These are phyloP conservation scores for Penicillium alfredii DNA, from an alignment of 495 filamentous ascomycete species.

Conservation along the genomic window DNA sequence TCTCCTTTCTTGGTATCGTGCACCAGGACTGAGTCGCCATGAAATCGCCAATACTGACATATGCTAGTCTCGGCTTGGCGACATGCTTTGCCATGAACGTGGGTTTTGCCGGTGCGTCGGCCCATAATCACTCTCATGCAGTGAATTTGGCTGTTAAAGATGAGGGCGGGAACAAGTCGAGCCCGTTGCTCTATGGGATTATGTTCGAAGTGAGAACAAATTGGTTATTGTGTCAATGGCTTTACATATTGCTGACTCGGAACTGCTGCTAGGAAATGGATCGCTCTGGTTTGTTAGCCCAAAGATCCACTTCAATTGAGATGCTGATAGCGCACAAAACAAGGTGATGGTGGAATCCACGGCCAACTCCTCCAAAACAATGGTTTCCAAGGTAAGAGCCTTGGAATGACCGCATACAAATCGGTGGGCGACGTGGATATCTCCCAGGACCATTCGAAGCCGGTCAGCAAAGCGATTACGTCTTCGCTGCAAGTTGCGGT, in stretches of 20 bases:
- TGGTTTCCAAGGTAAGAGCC: slow-evolving; percentile 57
- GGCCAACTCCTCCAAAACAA: slow-evolving; percentile 68
- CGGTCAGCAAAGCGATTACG: slow-evolving; percentile 48
- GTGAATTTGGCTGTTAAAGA: slow-evolving; percentile 26
- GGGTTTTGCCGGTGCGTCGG: too few species aligned
- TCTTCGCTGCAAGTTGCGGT: slow-evolving; percentile 54
- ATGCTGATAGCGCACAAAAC: background rate
- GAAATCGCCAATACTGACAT: too few species aligned
- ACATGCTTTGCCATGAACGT: too few species aligned
- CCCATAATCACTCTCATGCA: slow-evolving; percentile 1
- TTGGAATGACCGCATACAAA: slow-evolving; percentile 49
- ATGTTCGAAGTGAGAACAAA: slow-evolving; percentile 49
- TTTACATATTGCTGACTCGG: background rate
- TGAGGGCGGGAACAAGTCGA: slow-evolving; percentile 49
- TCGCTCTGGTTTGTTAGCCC: slow-evolving; percentile 49
- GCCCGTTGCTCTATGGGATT: slow-evolving; percentile 50
- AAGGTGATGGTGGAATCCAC: slow-evolving; percentile 65
- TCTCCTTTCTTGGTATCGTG: too few species aligned
- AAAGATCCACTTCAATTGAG: background rate
- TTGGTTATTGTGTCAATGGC: background rate
- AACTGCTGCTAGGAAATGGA: slow-evolving; percentile 54
- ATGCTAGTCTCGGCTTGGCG: too few species aligned
- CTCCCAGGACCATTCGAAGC: slow-evolving; percentile 42
- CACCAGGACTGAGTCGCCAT: too few species aligned
- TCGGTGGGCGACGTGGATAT: slow-evolving; percentile 47